Evolutionary conservation across 305 asterid species (phyloP).

Genomic region (Solanum hybrid): DNA sequence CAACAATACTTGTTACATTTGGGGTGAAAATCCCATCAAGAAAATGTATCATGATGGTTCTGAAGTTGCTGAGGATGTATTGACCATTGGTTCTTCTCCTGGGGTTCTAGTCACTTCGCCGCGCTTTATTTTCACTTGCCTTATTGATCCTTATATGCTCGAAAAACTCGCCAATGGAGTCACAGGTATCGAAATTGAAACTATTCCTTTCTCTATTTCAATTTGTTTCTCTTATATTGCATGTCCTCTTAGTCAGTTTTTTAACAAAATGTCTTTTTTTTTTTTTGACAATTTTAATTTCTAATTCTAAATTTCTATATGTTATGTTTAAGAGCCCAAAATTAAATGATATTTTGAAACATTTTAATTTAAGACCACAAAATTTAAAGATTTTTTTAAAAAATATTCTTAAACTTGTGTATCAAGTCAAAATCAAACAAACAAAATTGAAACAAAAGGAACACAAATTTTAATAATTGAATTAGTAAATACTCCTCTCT

Average conservation of each 20-base stretch:
- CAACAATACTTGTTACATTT: too few relatives aligned
- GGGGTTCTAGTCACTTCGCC: not conserved
- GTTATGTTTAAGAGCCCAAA: not conserved
- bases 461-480: not conserved
- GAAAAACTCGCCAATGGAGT: not conserved
- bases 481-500: not conserved
- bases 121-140: conserved; percentile 1
- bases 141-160: not conserved
- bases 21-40: not conserved
- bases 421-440: too few relatives aligned
- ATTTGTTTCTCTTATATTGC: not conserved
- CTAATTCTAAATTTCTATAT: too few relatives aligned
- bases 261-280: not conserved
- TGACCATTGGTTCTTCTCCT: not conserved
- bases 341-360: too few relatives aligned
- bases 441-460: not conserved
- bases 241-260: not conserved
- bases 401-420: not conserved
- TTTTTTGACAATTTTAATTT: too few relatives aligned
- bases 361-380: not conserved
- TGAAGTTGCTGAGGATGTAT: not conserved
- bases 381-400: too few relatives aligned
- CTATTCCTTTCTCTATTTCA: not conserved
- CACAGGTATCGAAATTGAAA: not conserved
- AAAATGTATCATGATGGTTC: not conserved